phyloP scores from a whole-genome alignment of 192 early-diverging fungal species.

The Podila horticola region DNA sequence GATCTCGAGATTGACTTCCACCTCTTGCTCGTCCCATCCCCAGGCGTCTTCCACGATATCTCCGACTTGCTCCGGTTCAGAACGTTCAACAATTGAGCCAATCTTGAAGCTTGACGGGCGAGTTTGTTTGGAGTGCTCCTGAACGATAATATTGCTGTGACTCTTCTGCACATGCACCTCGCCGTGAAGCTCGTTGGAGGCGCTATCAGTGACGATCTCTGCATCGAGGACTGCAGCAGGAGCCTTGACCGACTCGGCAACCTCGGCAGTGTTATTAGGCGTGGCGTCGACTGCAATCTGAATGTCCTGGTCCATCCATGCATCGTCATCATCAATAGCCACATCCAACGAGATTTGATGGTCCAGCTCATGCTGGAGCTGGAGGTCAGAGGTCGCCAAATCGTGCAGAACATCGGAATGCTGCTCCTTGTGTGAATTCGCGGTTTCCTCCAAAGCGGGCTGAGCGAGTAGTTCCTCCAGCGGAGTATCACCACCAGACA shows the following conservation, averaged over 20 bases:
- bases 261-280: not conserved
- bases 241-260: not conserved
- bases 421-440: too few relatives aligned
- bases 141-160: too few relatives aligned
- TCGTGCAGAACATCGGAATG: not conserved
- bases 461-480: too few relatives aligned
- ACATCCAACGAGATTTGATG: not conserved
- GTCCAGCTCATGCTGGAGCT: not conserved
- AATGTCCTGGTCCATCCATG: conserved; percentile 10
- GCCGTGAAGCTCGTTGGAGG: too few relatives aligned
- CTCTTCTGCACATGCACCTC: too few relatives aligned
- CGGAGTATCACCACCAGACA: too few relatives aligned
- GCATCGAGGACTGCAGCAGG: not conserved
- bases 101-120: not conserved
- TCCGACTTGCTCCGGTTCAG: not conserved
- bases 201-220: too few relatives aligned
- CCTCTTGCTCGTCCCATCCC: conserved; percentile 44
- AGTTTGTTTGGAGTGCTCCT: too few relatives aligned
- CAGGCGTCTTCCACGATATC: conserved; percentile 26
- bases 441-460: not conserved
- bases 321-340: conserved; percentile 5
- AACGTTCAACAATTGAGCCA: conserved; percentile 2
- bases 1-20: conserved; percentile 8
- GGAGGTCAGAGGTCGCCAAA: not conserved
- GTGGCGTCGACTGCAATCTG: not conserved